phyloP scores from a whole-genome alignment of 345 rosid genomes.

The Salix viminalis region DNA sequence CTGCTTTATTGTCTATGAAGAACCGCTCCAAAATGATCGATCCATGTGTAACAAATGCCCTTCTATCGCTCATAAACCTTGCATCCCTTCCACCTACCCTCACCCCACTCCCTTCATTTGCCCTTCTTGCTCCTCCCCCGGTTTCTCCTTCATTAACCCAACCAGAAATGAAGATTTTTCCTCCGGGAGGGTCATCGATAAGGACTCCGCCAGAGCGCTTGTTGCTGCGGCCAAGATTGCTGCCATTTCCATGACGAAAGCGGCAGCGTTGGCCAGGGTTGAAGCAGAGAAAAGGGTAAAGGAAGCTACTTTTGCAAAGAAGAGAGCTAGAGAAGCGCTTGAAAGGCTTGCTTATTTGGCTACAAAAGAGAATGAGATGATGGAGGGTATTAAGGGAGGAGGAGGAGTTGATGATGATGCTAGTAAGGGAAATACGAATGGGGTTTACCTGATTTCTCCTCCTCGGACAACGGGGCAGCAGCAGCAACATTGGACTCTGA shows the following conservation, averaged over 20 bases:
- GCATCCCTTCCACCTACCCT: constrained; percentile 23
- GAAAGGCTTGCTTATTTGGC: constrained; percentile 36
- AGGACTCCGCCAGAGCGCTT: constrained; percentile 37
- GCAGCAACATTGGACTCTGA: not conserved
- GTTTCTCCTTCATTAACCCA: constrained; percentile 35
- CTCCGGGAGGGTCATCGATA: not conserved
- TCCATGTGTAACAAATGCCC: constrained; percentile 44
- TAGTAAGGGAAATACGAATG: not conserved
- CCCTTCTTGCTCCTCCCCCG: constrained; percentile 43
- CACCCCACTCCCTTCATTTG: constrained; percentile 32
- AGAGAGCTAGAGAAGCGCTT: constrained; percentile 44
- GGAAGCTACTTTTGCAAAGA: constrained; percentile 37
- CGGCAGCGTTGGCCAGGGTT: constrained; percentile 23
- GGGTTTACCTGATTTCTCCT: not conserved
- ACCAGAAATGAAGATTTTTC: not conserved
- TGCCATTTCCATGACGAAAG: constrained; percentile 27
- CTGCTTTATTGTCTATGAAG: constrained; percentile 35
- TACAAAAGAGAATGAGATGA: constrained; percentile 13
- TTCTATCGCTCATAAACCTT: constrained; percentile 39
- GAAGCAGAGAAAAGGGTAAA: constrained; percentile 37
- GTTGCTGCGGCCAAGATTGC: constrained; percentile 47
- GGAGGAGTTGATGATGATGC: not conserved
- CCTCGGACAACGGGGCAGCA: not conserved
- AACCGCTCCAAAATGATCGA: constrained; percentile 13
- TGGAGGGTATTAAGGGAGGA: not conserved